phyloP scores from a whole-genome alignment of 1,284 basidiomycete genomes.

The Tausonia pullulans region DNA sequence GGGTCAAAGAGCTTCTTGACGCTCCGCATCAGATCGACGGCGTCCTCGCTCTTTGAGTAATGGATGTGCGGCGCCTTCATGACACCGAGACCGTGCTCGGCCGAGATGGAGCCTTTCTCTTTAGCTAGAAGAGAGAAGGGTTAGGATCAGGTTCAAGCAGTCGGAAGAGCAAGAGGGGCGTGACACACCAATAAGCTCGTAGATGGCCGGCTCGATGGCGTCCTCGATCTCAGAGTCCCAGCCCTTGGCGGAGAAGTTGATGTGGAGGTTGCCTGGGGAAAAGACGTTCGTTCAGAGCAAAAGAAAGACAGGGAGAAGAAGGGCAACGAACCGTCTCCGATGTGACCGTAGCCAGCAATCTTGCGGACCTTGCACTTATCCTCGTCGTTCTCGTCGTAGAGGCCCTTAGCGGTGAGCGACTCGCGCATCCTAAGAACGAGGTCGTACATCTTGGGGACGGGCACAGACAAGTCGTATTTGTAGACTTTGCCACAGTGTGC shows the following conservation, averaged over 20 bases:
- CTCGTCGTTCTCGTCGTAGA: slow-evolving; percentile 49
- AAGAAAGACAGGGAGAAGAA: background rate
- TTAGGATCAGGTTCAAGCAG: background rate
- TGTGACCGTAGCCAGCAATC: slow-evolving; percentile 51
- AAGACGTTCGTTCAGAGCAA: background rate
- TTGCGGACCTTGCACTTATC: slow-evolving; percentile 55
- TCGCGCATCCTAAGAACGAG: slow-evolving; percentile 74
- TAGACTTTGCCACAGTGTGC: slow-evolving; percentile 92
- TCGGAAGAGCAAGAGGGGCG: slow-evolving; percentile 27
- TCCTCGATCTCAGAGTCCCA: slow-evolving; percentile 76
- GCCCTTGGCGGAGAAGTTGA: slow-evolving; percentile 80
- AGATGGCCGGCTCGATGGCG: slow-evolving; percentile 89
- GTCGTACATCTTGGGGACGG: slow-evolving; percentile 75
- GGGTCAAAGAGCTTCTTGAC: slow-evolving; percentile 90
- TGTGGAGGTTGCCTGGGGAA: slow-evolving; percentile 58
- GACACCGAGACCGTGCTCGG: slow-evolving; percentile 85
- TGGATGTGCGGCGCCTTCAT: slow-evolving; percentile 89
- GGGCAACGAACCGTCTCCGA: background rate
- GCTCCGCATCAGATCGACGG: slow-evolving; percentile 78
- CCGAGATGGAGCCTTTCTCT: slow-evolving; percentile 79
- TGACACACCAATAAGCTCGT: slow-evolving; percentile 61
- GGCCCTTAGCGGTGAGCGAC: slow-evolving; percentile 58
- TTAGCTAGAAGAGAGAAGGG: slow-evolving; percentile 22
- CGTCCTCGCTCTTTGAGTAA: slow-evolving; percentile 72
- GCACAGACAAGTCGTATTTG: slow-evolving; percentile 96